These are phyloP conservation scores for Geranium brycei DNA, from an alignment of 345 rosid species.

Conservation along the genomic window DNA sequence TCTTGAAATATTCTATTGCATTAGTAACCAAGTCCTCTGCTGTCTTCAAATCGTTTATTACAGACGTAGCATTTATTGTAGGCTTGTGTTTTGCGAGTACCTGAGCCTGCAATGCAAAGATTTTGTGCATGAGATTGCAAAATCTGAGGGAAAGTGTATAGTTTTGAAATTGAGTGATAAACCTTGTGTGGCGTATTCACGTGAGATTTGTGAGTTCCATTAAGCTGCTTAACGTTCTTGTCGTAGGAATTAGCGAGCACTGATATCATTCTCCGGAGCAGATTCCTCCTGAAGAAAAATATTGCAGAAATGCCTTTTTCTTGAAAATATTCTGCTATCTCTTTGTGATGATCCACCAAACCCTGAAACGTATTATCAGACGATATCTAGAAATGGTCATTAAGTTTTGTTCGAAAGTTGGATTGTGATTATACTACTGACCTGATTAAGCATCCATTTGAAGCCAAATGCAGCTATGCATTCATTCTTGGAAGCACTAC, in stretches of 20 bases:
- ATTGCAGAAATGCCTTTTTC: slow-evolving; percentile 54
- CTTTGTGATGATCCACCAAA: no score
- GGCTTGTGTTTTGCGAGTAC: slow-evolving; percentile 75
- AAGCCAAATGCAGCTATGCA: no score
- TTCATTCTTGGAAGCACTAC: no score
- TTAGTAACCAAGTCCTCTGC: slow-evolving; percentile 33
- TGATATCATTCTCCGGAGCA: slow-evolving; percentile 77
- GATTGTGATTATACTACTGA: no score
- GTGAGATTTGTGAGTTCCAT: slow-evolving; percentile 94
- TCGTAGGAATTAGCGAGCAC: slow-evolving; percentile 77
- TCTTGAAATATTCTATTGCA: no score
- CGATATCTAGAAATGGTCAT: no score
- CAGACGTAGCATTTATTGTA: no score
- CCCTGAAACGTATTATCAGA: no score
- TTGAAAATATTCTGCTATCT: no score
- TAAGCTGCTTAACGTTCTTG: slow-evolving; percentile 64
- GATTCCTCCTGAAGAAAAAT: slow-evolving; percentile 66
- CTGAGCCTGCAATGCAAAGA: slow-evolving; percentile 38
- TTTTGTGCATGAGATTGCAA: slow-evolving; percentile 5
- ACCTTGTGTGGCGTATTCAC: slow-evolving; percentile 88
- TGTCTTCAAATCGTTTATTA: slow-evolving; percentile 46
- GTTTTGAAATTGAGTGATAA: slow-evolving; percentile 1
- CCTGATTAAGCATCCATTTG: no score
- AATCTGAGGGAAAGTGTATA: slow-evolving; percentile 5
- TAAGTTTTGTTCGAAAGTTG: no score